These are phyloP conservation scores for Annulohypoxylon maeteangense DNA, from an alignment of 495 filamentous ascomycete species.

Conservation along the genomic window DNA sequence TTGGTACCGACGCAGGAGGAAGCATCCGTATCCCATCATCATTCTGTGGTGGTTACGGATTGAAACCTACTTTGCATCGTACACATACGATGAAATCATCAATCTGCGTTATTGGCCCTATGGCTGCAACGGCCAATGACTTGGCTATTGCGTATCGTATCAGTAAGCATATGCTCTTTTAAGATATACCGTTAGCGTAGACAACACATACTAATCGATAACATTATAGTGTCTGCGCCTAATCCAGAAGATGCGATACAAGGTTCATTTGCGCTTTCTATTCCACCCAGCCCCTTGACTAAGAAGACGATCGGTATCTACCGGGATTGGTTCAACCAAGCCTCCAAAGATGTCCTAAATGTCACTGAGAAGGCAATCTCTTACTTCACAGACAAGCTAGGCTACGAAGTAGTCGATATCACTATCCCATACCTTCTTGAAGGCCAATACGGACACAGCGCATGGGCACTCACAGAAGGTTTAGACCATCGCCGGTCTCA, in stretches of 20 bases:
- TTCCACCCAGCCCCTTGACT: constrained; percentile 54
- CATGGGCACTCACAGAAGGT: constrained; percentile 82
- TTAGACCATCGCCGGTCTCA: constrained; percentile 52
- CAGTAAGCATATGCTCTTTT: constrained; percentile 32
- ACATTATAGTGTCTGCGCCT: constrained; percentile 68
- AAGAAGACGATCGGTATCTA: constrained; percentile 74
- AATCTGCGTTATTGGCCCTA: constrained; percentile 77
- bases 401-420: constrained; percentile 79
- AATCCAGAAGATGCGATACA: constrained; percentile 63
- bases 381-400: constrained; percentile 65
- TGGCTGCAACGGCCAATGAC: constrained; percentile 81
- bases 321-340: constrained; percentile 77
- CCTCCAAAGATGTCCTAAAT: constrained; percentile 70
- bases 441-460: constrained; percentile 78
- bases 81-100: constrained; percentile 66
- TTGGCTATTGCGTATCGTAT: constrained; percentile 83
- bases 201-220: not conserved
- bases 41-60: constrained; percentile 88
- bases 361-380: constrained; percentile 69
- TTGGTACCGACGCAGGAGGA: constrained; percentile 89
- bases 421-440: constrained; percentile 78
- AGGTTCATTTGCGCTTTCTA: constrained; percentile 51
- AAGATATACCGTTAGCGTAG: not conserved
- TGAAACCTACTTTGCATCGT: constrained; percentile 86
- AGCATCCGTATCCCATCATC: constrained; percentile 83